These are phyloP conservation scores for Albizia julibrissin DNA, from an alignment of 306 rosid species.

Conservation along the genomic window DNA sequence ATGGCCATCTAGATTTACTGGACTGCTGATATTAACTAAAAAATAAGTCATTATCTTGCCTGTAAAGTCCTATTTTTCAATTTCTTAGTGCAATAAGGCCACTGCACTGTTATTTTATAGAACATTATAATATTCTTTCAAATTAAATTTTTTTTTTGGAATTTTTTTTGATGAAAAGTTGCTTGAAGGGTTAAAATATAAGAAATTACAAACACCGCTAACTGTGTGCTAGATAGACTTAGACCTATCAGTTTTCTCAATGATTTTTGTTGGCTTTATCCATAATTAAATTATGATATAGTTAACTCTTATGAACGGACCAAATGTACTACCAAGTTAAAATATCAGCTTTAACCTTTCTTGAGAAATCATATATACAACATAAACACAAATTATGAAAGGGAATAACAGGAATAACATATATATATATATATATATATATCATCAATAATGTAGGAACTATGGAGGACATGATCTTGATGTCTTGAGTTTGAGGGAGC, in stretches of 20 bases:
- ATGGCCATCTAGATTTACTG: background rate
- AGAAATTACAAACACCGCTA: background rate
- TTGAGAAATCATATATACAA: background rate
- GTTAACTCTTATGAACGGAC: background rate
- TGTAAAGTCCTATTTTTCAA: background rate
- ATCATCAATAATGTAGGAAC: constrained; percentile 47
- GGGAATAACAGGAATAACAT: background rate
- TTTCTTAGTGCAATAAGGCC: background rate
- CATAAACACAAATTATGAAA: background rate
- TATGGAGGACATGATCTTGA: constrained; percentile 63
- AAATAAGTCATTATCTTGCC: background rate
- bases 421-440: background rate
- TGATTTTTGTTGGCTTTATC: background rate
- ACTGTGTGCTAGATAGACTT: too few species aligned
- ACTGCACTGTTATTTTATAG: background rate
- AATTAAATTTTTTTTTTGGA: background rate
- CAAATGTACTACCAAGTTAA: background rate
- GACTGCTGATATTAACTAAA: background rate
- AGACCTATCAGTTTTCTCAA: background rate
- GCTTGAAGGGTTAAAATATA: background rate
- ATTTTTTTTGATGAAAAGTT: background rate
- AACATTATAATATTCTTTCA: background rate
- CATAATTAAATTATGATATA: background rate
- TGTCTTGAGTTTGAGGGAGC: constrained; percentile 64
- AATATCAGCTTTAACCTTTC: background rate